phyloP scores from a whole-genome alignment of 768 basidiomycete genomes.

The Phylloporus sp. region DNA sequence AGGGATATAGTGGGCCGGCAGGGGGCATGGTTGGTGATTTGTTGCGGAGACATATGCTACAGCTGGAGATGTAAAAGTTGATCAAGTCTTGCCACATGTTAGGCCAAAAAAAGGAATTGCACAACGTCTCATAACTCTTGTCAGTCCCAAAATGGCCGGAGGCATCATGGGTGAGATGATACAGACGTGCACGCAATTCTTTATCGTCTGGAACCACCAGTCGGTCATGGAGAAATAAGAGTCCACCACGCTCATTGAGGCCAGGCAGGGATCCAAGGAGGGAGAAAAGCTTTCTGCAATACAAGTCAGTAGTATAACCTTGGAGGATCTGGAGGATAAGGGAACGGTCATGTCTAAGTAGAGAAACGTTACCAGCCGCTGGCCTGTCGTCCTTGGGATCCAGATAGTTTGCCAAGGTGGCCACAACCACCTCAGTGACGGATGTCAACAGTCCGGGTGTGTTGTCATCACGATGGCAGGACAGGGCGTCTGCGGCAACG shows the following conservation, averaged over 20 bases:
- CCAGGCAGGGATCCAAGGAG: neutral
- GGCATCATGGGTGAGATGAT: conserved; percentile 27
- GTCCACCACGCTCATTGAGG: neutral
- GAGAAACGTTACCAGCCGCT: neutral
- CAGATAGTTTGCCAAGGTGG: neutral
- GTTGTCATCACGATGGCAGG: conserved; percentile 1
- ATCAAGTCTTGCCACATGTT: conserved; percentile 3
- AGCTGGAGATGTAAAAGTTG: conserved; percentile 10
- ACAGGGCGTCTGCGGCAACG: conserved; percentile 38
- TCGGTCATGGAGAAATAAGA: conserved; percentile 4
- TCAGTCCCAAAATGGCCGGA: conserved; percentile 34
- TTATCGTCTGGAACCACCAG: conserved; percentile 10
- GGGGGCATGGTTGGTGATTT: conserved; percentile 28
- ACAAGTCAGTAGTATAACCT: conserved; percentile 9
- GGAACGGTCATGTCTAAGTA: neutral
- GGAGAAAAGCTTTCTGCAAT: conserved; percentile 2
- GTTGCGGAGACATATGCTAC: conserved; percentile 31
- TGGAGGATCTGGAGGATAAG: neutral
- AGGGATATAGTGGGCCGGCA: conserved; percentile 20
- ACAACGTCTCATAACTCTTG: conserved; percentile 27
- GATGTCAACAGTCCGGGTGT: neutral
- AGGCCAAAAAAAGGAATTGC: conserved; percentile 23
- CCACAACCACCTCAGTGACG: neutral
- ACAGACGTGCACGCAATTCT: conserved; percentile 11
- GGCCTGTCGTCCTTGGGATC: neutral